These are phyloP conservation scores for Pilobolus umbonatus DNA, from an alignment of 192 early-diverging fungal species.

Conservation along the genomic window DNA sequence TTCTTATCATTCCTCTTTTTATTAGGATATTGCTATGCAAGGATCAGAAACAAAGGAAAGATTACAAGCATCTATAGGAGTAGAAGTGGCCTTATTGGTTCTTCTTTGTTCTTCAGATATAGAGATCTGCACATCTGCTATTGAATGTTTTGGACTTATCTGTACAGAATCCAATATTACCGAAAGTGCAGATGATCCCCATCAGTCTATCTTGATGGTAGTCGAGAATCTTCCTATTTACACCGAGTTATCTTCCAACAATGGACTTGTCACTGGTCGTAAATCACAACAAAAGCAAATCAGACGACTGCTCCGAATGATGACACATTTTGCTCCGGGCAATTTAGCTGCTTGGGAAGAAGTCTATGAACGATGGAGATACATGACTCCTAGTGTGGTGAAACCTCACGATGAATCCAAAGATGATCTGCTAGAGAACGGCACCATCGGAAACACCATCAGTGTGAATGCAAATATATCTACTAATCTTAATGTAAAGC, in stretches of 20 bases:
- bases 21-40: conserved; percentile 44
- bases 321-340: conserved; percentile 62
- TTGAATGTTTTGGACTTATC: conserved; percentile 63
- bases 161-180: conserved; percentile 70
- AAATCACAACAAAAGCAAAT: conserved; percentile 76
- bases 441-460: conserved; percentile 18
- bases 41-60: conserved; percentile 60
- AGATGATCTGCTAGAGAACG: conserved; percentile 19
- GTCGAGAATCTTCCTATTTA: conserved; percentile 71
- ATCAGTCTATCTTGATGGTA: conserved; percentile 46
- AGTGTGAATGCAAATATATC: not conserved
- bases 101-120: conserved; percentile 70
- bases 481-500: not conserved
- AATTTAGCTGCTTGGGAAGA: conserved; percentile 83
- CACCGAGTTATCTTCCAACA: conserved; percentile 53
- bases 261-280: conserved; percentile 52
- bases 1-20: not conserved
- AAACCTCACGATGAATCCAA: conserved; percentile 31
- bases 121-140: conserved; percentile 56
- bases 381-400: conserved; percentile 41
- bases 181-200: conserved; percentile 48
- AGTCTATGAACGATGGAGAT: conserved; percentile 70
- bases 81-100: conserved; percentile 75
- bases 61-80: conserved; percentile 59
- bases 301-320: conserved; percentile 61